Evolutionary conservation across 352 stramenopile genomes (phyloP).

Genomic region (Phytophthora nicotianae): DNA sequence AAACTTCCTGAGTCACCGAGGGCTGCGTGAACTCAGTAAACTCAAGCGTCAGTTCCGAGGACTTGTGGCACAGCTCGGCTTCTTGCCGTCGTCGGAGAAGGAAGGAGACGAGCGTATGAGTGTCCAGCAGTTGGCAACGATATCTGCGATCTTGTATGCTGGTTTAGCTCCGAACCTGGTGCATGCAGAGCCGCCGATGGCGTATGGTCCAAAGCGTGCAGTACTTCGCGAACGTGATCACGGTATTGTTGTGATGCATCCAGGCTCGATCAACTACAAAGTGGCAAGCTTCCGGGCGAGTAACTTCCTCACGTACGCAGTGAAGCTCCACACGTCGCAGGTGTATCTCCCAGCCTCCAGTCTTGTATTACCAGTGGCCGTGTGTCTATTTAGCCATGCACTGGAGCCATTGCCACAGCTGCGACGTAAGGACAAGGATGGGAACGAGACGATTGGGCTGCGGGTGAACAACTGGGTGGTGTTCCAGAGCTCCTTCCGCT

Average conservation of each 20-base stretch:
- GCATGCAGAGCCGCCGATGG: slow-evolving; percentile 49
- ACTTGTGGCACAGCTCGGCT: slow-evolving; percentile 72
- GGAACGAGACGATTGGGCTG: slow-evolving; percentile 48
- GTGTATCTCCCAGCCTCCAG: slow-evolving; percentile 78
- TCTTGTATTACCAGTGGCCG: slow-evolving; percentile 59
- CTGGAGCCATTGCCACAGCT: slow-evolving; percentile 63
- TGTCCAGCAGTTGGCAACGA: slow-evolving; percentile 52
- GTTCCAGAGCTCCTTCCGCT: slow-evolving; percentile 64
- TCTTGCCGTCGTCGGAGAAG: slow-evolving; percentile 33
- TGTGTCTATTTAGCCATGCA: slow-evolving; percentile 75
- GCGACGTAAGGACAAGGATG: slow-evolving; percentile 37
- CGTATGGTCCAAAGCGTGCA: slow-evolving; percentile 36
- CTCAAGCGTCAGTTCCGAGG: slow-evolving; percentile 79
- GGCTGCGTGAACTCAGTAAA: slow-evolving; percentile 67
- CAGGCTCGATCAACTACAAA: slow-evolving; percentile 80
- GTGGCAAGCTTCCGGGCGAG: slow-evolving; percentile 45
- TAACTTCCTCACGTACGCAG: slow-evolving; percentile 73
- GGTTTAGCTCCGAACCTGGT: slow-evolving; percentile 94
- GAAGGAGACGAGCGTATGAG: slow-evolving; percentile 39
- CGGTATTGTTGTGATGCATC: slow-evolving; percentile 64
- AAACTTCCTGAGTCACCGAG: slow-evolving; percentile 65
- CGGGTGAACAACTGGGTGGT: slow-evolving; percentile 77
- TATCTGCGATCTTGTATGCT: slow-evolving; percentile 76
- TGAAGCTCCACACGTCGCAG: slow-evolving; percentile 87
- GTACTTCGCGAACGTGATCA: slow-evolving; percentile 55